Evolutionary conservation across 2,329 filamentous ascomycete species (phyloP).

Genomic region (Clonostachys solani): DNA sequence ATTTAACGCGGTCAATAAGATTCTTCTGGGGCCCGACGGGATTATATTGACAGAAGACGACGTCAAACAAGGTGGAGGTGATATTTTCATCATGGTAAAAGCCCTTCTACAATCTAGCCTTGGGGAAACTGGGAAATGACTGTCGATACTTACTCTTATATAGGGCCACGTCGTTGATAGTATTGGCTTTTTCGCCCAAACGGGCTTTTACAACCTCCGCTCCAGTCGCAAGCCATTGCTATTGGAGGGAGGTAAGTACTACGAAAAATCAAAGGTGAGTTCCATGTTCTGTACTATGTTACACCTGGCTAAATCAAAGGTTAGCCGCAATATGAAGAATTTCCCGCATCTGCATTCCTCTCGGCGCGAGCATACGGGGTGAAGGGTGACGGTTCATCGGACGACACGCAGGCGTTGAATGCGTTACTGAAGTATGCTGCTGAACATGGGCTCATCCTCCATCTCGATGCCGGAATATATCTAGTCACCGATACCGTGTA

Average conservation of each 20-base stretch:
- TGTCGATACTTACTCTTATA: slow-evolving; percentile 5
- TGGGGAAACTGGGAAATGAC: too few species aligned
- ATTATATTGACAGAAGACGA: slow-evolving; percentile 8
- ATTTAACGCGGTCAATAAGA: slow-evolving; percentile 25
- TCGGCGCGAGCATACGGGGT: slow-evolving; percentile 73
- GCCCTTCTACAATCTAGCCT: neutral
- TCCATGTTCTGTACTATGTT: neutral
- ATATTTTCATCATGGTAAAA: slow-evolving; percentile 17
- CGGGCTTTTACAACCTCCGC: slow-evolving; percentile 11
- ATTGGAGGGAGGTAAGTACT: slow-evolving; percentile 51
- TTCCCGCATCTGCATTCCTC: slow-evolving; percentile 57
- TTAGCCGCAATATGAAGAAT: slow-evolving; percentile 63
- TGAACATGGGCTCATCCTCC: slow-evolving; percentile 51
- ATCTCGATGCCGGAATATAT: slow-evolving; percentile 59
- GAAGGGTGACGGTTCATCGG: slow-evolving; percentile 61
- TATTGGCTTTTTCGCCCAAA: slow-evolving; percentile 11
- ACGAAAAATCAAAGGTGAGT: slow-evolving; percentile 60
- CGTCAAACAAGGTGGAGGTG: slow-evolving; percentile 3
- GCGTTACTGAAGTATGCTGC: slow-evolving; percentile 56
- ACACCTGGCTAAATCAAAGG: neutral
- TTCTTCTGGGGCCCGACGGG: slow-evolving; percentile 11
- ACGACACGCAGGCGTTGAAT: slow-evolving; percentile 90
- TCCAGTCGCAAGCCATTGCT: slow-evolving; percentile 29
- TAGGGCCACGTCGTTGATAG: slow-evolving; percentile 17
- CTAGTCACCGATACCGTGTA: slow-evolving; percentile 50